Conservation (phyloP, 2,329 filamentous ascomycete genomes). For the Monosporascus sp. region DNA sequence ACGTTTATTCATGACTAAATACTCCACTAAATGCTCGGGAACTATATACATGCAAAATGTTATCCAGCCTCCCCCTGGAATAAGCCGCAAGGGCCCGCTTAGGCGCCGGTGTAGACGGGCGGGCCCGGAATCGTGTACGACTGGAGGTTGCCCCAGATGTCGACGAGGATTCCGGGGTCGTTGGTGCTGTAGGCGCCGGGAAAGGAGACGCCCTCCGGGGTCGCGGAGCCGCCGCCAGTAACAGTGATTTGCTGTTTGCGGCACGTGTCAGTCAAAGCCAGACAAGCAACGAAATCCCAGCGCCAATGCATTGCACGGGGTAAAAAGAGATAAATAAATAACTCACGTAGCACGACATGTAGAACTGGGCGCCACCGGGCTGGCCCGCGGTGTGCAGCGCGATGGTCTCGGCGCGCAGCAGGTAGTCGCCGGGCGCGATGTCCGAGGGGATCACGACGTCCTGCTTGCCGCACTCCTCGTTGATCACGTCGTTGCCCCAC, state of each 20-base stretch:
- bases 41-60: not conserved
- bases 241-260: slow-evolving; percentile 37
- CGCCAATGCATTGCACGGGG: too few relatives aligned
- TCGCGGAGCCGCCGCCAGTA: slow-evolving; percentile 35
- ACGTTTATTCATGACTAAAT: not conserved
- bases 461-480: slow-evolving; percentile 24
- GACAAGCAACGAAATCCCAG: too few relatives aligned
- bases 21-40: not conserved
- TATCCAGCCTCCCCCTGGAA: not conserved
- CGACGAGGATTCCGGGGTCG: slow-evolving; percentile 43
- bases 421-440: slow-evolving; percentile 35
- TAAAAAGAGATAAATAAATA: not conserved
- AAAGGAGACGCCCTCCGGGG: slow-evolving; percentile 37
- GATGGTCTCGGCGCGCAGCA: slow-evolving; percentile 37
- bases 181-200: slow-evolving; percentile 41
- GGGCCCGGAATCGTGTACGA: slow-evolving; percentile 35
- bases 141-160: slow-evolving; percentile 34
- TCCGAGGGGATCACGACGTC: slow-evolving; percentile 31
- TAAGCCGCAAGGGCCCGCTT: not conserved
- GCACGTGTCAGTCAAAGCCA: slow-evolving; percentile 2
- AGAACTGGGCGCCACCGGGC: slow-evolving; percentile 18
- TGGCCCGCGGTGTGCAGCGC: slow-evolving; percentile 33
- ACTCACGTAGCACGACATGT: slow-evolving; percentile 22
- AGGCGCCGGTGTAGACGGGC: slow-evolving; percentile 19
- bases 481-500: slow-evolving; percentile 26